These are phyloP conservation scores for Proliferodiscus dingleyae DNA, from an alignment of 2,329 filamentous ascomycete species.

Conservation along the genomic window DNA sequence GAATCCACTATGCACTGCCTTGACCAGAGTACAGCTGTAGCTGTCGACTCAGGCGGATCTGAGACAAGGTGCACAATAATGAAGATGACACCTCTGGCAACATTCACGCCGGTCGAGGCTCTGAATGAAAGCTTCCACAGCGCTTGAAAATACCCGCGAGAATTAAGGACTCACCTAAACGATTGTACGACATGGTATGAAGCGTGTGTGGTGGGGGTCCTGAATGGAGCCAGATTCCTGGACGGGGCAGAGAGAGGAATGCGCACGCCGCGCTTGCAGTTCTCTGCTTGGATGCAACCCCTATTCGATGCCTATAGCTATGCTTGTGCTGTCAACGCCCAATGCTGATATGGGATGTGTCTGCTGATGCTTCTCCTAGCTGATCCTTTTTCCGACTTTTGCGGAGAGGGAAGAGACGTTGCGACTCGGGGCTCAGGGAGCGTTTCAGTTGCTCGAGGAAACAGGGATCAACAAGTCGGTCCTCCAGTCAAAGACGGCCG, in stretches of 20 bases:
- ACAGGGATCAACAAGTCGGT: no score
- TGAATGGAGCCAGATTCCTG: conserved; percentile 1
- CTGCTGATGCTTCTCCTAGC: not conserved
- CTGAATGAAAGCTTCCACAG: conserved; percentile 4
- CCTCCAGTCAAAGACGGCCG: no score
- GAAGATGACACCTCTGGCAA: not conserved
- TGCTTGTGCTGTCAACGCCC: no score
- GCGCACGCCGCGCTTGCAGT: not conserved
- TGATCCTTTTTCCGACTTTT: not conserved
- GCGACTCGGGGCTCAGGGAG: no score
- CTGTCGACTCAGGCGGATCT: not conserved
- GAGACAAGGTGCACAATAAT: not conserved
- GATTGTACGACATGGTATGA: conserved; percentile 64
- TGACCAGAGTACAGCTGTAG: conserved; percentile 6
- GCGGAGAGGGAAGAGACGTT: no score
- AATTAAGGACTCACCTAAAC: conserved; percentile 54
- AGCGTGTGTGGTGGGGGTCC: conserved; percentile 1
- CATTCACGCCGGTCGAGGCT: conserved; percentile 8
- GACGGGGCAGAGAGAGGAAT: conserved; percentile 9
- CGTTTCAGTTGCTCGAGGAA: no score
- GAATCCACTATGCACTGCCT: conserved; percentile 16
- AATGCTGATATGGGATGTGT: no score
- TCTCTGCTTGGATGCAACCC: no score
- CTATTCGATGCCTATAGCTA: no score
- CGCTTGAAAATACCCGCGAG: conserved; percentile 9